Base-by-base conservation (phyloP, 495 filamentous ascomycete species). In the Ramalina peruviana region DNA sequence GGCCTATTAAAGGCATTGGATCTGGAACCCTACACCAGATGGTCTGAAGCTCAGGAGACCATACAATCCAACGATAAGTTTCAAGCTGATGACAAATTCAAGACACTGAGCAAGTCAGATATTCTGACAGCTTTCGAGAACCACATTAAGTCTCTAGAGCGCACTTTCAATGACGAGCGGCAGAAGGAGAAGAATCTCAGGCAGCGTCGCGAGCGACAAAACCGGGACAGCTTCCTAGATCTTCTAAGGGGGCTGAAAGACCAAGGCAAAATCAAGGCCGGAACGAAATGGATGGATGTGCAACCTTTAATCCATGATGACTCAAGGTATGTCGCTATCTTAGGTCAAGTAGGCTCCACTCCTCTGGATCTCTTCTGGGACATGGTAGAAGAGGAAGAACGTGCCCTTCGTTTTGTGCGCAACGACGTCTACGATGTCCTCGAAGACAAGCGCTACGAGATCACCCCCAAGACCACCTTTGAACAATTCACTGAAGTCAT, bases 341-440 rank as follows among this genome's bases (percentile, higher is more conserved):
- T 92, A 27, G 92, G 89, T 40, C 87, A 92, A 57, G 60, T 79
- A 39, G 93, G 93, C 46, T 96, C 92, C 4, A 85, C 79, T 4
- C 86, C 90, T n/a, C 72, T 94, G 52, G 92, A 99, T 51, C 70
- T 99, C 9, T 94, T 97, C 67, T 95, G 93, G 90, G 93, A 99
- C 65, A 74, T 88, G 44, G 76, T 97, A 15, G 90, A 95, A 61
- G 90, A 96, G 64, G 88, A 95, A 65, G 88, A 97, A 53, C 77
- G 83, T 44, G 79, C 81, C 17, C 68, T 97, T 15, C 82, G 93
- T 39, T 76, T 76, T 43, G 83, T 81, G 43, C 76, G 89, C 27
- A 93, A 93, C 62, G 79, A 88, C 59, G 82, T 93, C 3, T 71
- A 90, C 43, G 92, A 97, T 62, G 86, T 93, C 44, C 73, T 97